phyloP scores from a whole-genome alignment of 2,329 filamentous ascomycete genomes.

The Colletotrichum agaves region DNA sequence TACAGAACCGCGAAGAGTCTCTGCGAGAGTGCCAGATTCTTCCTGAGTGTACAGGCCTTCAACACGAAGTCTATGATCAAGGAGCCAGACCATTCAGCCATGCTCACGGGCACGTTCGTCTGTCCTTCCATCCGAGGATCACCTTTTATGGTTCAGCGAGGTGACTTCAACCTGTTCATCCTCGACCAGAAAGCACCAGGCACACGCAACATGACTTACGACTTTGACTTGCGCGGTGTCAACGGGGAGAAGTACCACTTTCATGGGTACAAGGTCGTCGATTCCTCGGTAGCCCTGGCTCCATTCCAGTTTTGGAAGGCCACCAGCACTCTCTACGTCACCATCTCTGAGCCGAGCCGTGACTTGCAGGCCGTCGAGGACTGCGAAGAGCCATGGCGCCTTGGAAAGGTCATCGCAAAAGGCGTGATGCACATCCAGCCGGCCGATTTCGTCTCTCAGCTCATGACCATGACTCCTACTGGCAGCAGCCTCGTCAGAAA shows the following conservation, averaged over 20 bases:
- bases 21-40: constrained; percentile 67
- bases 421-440: constrained; percentile 68
- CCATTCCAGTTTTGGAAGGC: constrained; percentile 68
- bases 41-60: constrained; percentile 67
- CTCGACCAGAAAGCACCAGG: constrained; percentile 64
- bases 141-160: constrained; percentile 69
- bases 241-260: constrained; percentile 65
- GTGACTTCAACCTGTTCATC: constrained; percentile 67
- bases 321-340: constrained; percentile 71
- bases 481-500: constrained; percentile 59
- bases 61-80: constrained; percentile 60
- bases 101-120: constrained; percentile 69
- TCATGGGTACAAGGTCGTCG: constrained; percentile 71
- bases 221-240: constrained; percentile 68
- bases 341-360: constrained; percentile 56
- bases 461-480: constrained; percentile 63
- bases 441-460: constrained; percentile 64
- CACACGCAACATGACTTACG: constrained; percentile 69
- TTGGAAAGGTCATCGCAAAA: constrained; percentile 61
- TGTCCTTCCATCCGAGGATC: constrained; percentile 65
- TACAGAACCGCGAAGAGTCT: constrained; percentile 62
- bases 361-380: constrained; percentile 44
- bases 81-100: constrained; percentile 60
- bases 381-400: constrained; percentile 51
- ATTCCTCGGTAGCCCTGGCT: constrained; percentile 68